Evolutionary conservation across 768 basidiomycete genomes (phyloP).

Genomic region (Trametes punicea): DNA sequence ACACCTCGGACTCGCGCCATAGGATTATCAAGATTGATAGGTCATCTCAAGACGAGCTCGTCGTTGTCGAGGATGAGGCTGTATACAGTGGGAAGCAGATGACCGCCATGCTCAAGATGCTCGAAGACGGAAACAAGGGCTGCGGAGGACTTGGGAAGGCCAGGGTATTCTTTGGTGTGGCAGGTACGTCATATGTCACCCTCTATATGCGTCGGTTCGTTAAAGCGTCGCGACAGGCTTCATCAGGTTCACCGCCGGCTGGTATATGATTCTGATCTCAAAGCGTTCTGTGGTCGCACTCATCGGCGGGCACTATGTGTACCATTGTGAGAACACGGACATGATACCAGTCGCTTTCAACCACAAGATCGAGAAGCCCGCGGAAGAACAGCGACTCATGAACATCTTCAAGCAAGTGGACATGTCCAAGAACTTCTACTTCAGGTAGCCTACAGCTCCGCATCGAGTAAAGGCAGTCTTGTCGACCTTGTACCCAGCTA

Average conservation of each 20-base stretch:
- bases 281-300: conserved; percentile 91
- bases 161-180: conserved; percentile 78
- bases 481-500: conserved; percentile 49
- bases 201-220: not conserved
- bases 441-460: conserved; percentile 53
- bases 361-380: conserved; percentile 81
- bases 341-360: conserved; percentile 73
- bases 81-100: conserved; percentile 89
- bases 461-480: too few species aligned
- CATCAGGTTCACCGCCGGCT: conserved; percentile 90
- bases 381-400: conserved; percentile 87
- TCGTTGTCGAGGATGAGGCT: conserved; percentile 81
- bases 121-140: conserved; percentile 90
- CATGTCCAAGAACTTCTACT: conserved; percentile 99
- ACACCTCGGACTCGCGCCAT: conserved; percentile 83
- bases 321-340: conserved; percentile 91
- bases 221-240: conserved; percentile 58
- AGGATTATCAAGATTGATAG: conserved; percentile 93
- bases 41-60: conserved; percentile 69
- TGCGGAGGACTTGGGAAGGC: conserved; percentile 84
- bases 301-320: conserved; percentile 92
- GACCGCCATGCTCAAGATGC: conserved; percentile 88
- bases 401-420: conserved; percentile 95
- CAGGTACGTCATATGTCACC: conserved; percentile 45
- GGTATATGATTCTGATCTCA: conserved; percentile 91